Evolutionary conservation across 1,284 basidiomycete species (phyloP), one percentile per base, ranked within the genome.

Genomic region (Heterobasidion annosum): DNA sequence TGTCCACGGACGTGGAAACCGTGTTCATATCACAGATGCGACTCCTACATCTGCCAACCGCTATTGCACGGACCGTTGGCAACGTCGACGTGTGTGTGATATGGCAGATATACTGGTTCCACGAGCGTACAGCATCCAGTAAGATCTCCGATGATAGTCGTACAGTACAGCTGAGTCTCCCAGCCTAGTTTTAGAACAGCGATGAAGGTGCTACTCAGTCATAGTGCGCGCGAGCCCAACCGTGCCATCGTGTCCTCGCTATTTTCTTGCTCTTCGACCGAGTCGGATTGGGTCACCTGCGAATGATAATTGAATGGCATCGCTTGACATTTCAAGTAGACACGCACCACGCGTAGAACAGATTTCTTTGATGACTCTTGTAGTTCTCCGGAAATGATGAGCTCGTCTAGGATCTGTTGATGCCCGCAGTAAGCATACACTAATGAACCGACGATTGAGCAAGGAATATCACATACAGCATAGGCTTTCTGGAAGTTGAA

Each of bases 321-420:
- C 43, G 15, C 37, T 12, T 35, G 32, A 42, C n/a, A 8, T 3
- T 4, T 10, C 8, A n/a, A 43, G 47, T 19, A 10, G 3, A 34
- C 16, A 73, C 86, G 63, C 59, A 91, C 90, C 54, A 91, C 88
- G 57, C 91, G 78, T 51, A 99, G 74, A 6, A 99, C 96, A 4
- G 93, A 91, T 73, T 99, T 99, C 80, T 99, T 99, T 34, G 91
- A 95, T 1, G 95, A 95, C 67, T 99, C 97, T 73, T 99, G 96
- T 62, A 99, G 77, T 70, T 99, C 97, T 47, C 97, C 97, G 4
- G 94, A 89, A 58, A 99, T 98, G 68, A 99, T 95, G 52, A 99
- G 79, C 69, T 99, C 97, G 69, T 99, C 97, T 54, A 99, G 75
- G 62, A 98, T 97, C 91, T 93, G 63, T 46, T 34, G 34, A 54